Percentiles rank a stretch among this genome's conserved stretches.
Conservation (phyloP, 441 rosid species). For the Brassica hybrid region DNA sequence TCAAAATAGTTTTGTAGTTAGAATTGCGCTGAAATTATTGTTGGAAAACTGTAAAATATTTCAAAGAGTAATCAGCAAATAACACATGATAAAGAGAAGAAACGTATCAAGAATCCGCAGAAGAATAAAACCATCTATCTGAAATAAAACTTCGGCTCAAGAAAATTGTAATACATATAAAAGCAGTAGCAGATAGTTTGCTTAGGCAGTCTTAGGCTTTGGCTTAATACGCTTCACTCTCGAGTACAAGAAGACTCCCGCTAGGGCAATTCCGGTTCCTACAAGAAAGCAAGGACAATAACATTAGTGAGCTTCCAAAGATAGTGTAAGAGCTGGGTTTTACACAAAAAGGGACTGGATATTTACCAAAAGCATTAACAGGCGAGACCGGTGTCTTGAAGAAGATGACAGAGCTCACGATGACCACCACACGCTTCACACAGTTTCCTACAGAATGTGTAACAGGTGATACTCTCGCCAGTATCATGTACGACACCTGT, state of each 20-base stretch:
- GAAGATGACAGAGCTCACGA: conserved; percentile 95
- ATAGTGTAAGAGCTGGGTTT: background rate
- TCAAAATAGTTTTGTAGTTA: background rate
- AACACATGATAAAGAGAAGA: conserved; percentile 4
- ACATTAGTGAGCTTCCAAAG: conserved; percentile 23
- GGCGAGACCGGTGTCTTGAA: conserved; percentile 84
- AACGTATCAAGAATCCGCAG: conserved; percentile 24
- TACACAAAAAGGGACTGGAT: background rate
- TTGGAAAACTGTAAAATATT: background rate
- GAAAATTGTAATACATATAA: conserved; percentile 18
- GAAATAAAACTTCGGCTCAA: conserved; percentile 22
- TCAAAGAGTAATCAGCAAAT: background rate
- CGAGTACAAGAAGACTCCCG: conserved; percentile 93
- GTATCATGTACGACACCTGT: conserved; percentile 96
- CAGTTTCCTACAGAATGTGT: conserved; percentile 99
- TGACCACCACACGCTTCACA: conserved; percentile 99
- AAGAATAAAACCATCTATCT: conserved; percentile 33
- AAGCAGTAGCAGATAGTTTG: conserved; percentile 24
- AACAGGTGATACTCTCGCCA: conserved; percentile 97
- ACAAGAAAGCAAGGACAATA: conserved; percentile 26
- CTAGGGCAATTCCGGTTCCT: conserved; percentile 95
- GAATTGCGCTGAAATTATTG: background rate
- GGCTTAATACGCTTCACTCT: conserved; percentile 94
- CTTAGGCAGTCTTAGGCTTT: conserved; percentile 75
- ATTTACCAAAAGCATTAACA: conserved; percentile 80